Conservation (phyloP, 768 basidiomycete species). For the Candolleomyces efflorescens region DNA sequence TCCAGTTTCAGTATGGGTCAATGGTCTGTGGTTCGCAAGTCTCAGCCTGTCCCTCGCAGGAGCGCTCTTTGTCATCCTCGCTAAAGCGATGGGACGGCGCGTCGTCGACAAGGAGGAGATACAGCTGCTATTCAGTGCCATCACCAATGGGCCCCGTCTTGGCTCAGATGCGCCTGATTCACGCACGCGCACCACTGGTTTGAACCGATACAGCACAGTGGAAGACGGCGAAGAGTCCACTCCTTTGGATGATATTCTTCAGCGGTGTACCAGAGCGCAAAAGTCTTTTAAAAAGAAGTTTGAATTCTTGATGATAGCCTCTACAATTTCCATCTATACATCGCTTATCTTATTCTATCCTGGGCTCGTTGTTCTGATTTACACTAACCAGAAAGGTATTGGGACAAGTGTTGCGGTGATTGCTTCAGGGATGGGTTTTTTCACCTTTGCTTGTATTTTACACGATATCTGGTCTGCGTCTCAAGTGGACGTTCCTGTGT, state of each 20-base stretch:
- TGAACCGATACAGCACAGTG: background rate
- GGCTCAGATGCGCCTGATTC: no score
- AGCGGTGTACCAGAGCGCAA: background rate
- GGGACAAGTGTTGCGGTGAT: background rate
- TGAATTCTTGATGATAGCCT: background rate
- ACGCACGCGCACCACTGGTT: no score
- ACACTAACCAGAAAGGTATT: constrained; percentile 1
- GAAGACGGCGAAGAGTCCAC: background rate
- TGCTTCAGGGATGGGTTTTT: background rate
- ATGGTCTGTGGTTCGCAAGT: constrained; percentile 1
- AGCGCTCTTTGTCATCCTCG: constrained; percentile 3
- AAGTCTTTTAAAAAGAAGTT: background rate
- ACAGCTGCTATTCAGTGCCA: background rate
- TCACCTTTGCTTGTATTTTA: background rate
- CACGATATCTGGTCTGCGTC: background rate
- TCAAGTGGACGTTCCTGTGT: background rate
- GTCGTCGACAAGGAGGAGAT: background rate
- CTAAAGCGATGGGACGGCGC: constrained; percentile 2
- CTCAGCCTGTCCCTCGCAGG: background rate
- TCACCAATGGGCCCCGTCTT: background rate
- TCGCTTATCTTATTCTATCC: constrained; percentile 4
- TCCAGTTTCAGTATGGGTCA: background rate
- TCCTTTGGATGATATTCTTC: background rate
- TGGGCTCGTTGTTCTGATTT: background rate
- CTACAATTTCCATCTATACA: background rate